Evolutionary conservation across 768 basidiomycete genomes (phyloP).

Genomic region (Agrocybe chaxingu): DNA sequence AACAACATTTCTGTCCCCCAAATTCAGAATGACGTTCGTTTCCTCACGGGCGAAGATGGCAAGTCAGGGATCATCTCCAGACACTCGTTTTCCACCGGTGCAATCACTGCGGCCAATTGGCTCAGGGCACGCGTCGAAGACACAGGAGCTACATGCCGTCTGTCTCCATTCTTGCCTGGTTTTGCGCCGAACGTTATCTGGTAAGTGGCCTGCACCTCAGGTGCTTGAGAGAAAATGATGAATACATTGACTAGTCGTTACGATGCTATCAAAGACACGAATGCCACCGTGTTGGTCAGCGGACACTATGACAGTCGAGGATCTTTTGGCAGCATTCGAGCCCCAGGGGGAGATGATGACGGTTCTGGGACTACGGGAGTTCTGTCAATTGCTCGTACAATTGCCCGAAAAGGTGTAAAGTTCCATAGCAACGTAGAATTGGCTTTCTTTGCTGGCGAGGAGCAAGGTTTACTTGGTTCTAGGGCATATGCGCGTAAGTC

Average conservation of each 20-base stretch:
- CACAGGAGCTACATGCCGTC: constrained; percentile 70
- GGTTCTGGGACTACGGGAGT: constrained; percentile 63
- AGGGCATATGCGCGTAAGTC: constrained; percentile 74
- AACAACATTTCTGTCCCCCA: constrained; percentile 63
- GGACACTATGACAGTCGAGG: constrained; percentile 93
- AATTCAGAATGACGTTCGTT: constrained; percentile 71
- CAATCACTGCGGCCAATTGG: constrained; percentile 66
- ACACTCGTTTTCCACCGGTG: constrained; percentile 78
- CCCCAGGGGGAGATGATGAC: constrained; percentile 54
- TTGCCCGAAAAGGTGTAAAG: constrained; percentile 58
- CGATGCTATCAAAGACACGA: constrained; percentile 48
- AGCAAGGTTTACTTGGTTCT: constrained; percentile 84
- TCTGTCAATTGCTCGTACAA: constrained; percentile 77
- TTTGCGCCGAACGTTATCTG: constrained; percentile 90
- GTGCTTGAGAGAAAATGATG: no score
- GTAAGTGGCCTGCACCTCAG: constrained; percentile 32
- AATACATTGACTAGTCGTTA: constrained; percentile 46
- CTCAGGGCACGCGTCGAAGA: constrained; percentile 70
- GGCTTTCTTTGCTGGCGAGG: constrained; percentile 86
- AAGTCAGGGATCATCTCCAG: constrained; percentile 69
- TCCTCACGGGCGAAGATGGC: constrained; percentile 83
- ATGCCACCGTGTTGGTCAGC: constrained; percentile 67
- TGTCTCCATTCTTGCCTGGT: constrained; percentile 62
- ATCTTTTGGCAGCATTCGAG: constrained; percentile 74
- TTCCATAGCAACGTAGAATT: constrained; percentile 81